Evolutionary conservation across 306 rosid species (phyloP), one percentile per base, ranked within the genome.

Genomic region (Nissolia schottii): DNA sequence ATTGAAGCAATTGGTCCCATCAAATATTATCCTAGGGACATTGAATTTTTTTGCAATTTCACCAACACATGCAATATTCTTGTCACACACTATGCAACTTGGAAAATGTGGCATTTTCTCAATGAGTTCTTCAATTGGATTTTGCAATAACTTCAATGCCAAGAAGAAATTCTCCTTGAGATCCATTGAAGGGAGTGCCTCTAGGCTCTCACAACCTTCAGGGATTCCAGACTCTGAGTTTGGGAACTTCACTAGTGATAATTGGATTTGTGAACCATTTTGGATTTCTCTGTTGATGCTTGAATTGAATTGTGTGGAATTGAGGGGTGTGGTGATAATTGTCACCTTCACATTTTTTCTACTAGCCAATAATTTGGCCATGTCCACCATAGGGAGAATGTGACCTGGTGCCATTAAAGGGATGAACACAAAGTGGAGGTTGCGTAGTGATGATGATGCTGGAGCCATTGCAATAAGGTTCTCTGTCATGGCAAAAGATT

Each of bases 361-460:
- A 22, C 73, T 66, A 8, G 91, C 84, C 1, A 91, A 71, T 3
- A 91, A 79, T 25, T 73, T 80, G 14, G 89, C 96, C 77, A 89
- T 76, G 81, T 91, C 97, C 6, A 85, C 82, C 92, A 91, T 77
- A 5, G 97, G 97, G 24, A 91, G 83, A 85, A 87, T 82, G 55
- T 87, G 96, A 69, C 97, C 93, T 48, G 91, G 88, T 3, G 92
- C 91, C 92, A 91, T 77, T 4, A 91, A 77, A 0, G 96, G 96
- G 31, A 91, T 37, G 14, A 87, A 38, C 0, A 91, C 83, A 67
- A 88, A 77, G 87, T 91, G 91, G 29, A 80, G 85, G 61, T 38
- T 78, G 56, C 41, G 1, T 32, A 3, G 3, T 13, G 0, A 24
- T 34, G 58, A 0, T 34, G 58, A 1, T 59, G 50, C 3, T 23